phyloP scores from a whole-genome alignment of 2,329 filamentous ascomycete genomes.

The Albophoma yamanashiensis region DNA sequence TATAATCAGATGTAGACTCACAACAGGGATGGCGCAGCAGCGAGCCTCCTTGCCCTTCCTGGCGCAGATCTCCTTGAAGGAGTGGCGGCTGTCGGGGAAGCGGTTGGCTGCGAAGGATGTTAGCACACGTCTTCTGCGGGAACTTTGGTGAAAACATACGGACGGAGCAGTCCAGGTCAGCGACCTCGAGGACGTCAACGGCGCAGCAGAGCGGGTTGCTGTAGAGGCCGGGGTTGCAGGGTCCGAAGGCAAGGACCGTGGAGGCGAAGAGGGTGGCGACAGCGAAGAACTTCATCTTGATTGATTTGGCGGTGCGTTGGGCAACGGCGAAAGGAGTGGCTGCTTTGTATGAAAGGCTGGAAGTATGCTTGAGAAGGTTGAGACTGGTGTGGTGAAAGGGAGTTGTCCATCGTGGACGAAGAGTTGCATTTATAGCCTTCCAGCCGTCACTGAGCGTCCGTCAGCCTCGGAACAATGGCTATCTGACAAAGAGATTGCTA shows the following conservation, averaged over 20 bases:
- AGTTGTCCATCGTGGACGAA: background rate
- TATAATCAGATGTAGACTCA: background rate
- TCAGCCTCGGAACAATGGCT: background rate
- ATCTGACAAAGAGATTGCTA: background rate
- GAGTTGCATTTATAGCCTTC: background rate
- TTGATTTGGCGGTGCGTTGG: background rate
- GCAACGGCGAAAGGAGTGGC: background rate
- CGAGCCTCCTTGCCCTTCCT: background rate
- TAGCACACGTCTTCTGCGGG: background rate
- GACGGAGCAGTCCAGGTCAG: background rate
- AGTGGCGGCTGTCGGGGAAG: background rate
- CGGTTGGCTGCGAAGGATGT: background rate
- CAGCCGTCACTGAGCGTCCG: no score
- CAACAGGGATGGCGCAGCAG: slow-evolving; percentile 3
- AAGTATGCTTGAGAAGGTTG: background rate
- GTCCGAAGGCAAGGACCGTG: background rate
- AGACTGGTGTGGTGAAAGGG: background rate
- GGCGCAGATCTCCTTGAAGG: background rate
- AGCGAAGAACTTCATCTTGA: slow-evolving; percentile 5
- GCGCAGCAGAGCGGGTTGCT: slow-evolving; percentile 2
- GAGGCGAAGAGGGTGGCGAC: slow-evolving; percentile 2
- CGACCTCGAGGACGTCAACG: background rate
- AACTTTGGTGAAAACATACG: background rate
- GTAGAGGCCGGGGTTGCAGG: background rate
- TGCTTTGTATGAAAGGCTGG: background rate